phyloP scores from a whole-genome alignment of 495 filamentous ascomycete species.

The Mycothermus thermophilus region DNA sequence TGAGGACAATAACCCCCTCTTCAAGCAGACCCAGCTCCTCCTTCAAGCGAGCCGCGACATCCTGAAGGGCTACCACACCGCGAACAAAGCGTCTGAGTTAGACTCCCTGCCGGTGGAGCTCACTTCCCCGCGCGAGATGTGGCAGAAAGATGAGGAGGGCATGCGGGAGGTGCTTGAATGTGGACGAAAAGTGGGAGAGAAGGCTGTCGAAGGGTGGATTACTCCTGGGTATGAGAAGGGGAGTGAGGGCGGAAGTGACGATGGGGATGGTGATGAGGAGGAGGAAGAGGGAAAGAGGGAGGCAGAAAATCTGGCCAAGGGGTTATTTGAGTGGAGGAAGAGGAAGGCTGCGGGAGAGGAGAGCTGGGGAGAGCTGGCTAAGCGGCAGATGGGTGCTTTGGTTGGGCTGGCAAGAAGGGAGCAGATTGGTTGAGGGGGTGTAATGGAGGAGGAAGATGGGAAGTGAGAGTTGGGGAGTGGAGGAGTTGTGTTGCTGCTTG shows the following conservation, averaged over 20 bases:
- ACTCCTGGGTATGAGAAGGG: conserved; percentile 5
- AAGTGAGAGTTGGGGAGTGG: background rate
- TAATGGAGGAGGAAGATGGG: background rate
- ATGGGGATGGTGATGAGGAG: background rate
- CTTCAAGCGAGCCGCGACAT: conserved; percentile 8
- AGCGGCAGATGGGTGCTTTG: conserved; percentile 23
- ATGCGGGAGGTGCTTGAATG: conserved; percentile 21
- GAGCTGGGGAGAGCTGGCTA: conserved; percentile 24
- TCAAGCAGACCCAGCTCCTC: conserved; percentile 7
- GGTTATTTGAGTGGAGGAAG: conserved; percentile 22
- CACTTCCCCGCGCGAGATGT: conserved; percentile 15
- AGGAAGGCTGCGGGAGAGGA: conserved; percentile 10
- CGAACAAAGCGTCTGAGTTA: conserved; percentile 8
- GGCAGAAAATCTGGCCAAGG: conserved; percentile 15
- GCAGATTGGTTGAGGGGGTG: conserved; percentile 2
- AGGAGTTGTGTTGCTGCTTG: no score
- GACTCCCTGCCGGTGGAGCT: conserved; percentile 1
- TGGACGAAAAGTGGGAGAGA: conserved; percentile 21
- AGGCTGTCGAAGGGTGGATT: conserved; percentile 20
- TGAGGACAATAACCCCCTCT: conserved; percentile 10
- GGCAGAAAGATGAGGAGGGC: conserved; percentile 23
- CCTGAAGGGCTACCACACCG: conserved; percentile 9
- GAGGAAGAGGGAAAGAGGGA: conserved; percentile 13
- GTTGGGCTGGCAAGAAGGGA: conserved; percentile 17
- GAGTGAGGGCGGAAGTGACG: background rate